These are phyloP conservation scores for Xylaria longipes DNA, from an alignment of 495 filamentous ascomycete species.

Conservation along the genomic window DNA sequence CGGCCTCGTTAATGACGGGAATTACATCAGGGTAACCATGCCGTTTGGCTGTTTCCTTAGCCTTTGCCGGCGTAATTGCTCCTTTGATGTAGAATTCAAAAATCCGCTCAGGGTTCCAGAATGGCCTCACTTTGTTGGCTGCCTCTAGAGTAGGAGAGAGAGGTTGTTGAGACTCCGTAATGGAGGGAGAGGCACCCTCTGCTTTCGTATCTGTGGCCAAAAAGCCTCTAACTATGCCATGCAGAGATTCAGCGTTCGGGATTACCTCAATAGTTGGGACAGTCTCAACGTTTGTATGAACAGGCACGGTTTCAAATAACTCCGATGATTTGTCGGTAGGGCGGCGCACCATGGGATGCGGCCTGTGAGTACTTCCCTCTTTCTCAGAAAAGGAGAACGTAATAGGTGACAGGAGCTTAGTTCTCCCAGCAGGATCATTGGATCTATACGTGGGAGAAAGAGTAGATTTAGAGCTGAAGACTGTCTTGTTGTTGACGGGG, in stretches of 20 bases:
- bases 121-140: background rate
- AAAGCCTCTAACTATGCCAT: conserved; percentile 17
- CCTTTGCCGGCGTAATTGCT: conserved; percentile 19
- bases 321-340: background rate
- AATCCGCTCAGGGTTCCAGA: conserved; percentile 17
- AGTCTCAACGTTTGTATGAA: background rate
- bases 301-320: background rate
- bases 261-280: background rate
- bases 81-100: conserved; percentile 24
- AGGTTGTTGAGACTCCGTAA: background rate
- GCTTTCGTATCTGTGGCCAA: background rate
- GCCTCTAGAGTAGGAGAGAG: too few relatives aligned
- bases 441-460: background rate
- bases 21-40: background rate
- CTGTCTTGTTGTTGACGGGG: background rate
- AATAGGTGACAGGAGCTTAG: background rate
- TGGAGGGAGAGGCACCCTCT: background rate
- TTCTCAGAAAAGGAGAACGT: background rate
- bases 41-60: conserved; percentile 12
- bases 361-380: background rate
- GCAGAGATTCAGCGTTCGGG: background rate
- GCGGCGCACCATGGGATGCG: background rate
- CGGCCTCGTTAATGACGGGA: background rate
- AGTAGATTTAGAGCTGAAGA: background rate
- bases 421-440: background rate